Conservation (phyloP, 805 yeast species). For the Komagataella pseudopastoris region DNA sequence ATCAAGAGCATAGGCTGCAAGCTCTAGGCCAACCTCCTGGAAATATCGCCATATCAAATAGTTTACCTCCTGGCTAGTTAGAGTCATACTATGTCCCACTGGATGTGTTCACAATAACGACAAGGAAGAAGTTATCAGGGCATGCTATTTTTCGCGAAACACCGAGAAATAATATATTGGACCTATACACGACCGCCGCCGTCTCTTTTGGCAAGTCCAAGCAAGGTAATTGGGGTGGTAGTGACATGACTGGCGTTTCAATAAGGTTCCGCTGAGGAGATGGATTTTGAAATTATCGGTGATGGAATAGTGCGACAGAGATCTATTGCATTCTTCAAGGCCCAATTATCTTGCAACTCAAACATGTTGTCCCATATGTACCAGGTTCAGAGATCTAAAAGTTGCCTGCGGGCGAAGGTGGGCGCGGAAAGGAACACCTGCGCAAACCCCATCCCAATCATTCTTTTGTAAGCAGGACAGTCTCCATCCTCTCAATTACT, state of each 20-base stretch:
- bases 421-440: not conserved
- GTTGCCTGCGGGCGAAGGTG: not conserved
- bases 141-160: not conserved
- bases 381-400: not conserved
- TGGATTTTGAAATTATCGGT: no score
- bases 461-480: not conserved
- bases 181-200: not conserved
- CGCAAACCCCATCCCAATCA: not conserved
- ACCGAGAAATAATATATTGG: not conserved
- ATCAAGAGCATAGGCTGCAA: conserved; percentile 70
- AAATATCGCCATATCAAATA: conserved; percentile 87
- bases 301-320: no score
- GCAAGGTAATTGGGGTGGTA: not conserved
- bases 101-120: not conserved
- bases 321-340: no score
- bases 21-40: conserved; percentile 71
- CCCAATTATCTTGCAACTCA: no score
- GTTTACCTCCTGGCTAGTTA: conserved; percentile 75
- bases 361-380: not conserved
- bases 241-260: not conserved
- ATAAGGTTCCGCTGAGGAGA: no score
- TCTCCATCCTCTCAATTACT: not conserved
- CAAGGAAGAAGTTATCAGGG: not conserved
- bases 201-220: not conserved
- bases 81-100: conserved; percentile 37